A percentile compares a stretch with the other conserved stretches of the same genome.
Conservation (phyloP, 352 stramenopile genomes). For the Pythium phragmiticola region DNA sequence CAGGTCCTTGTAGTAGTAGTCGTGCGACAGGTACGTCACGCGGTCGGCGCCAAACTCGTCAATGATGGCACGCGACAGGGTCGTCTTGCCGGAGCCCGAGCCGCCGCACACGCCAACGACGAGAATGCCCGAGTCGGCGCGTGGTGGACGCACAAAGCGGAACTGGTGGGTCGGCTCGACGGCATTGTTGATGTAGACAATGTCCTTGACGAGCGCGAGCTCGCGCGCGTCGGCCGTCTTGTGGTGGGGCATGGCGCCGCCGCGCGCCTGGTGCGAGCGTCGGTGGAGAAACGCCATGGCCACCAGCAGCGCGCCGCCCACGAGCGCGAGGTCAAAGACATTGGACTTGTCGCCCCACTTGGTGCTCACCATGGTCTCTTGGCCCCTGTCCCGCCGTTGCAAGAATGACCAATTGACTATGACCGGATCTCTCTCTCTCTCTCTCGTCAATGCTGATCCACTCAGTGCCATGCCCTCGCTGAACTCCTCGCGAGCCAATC, state of each 20-base stretch:
- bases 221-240: constrained; percentile 56
- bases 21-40: constrained; percentile 94
- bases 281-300: constrained; percentile 44
- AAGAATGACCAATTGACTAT: constrained; percentile 8
- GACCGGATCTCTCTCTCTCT: neutral
- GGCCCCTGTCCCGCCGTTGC: constrained; percentile 11
- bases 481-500: constrained; percentile 28
- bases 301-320: constrained; percentile 47
- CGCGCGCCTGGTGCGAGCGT: constrained; percentile 41
- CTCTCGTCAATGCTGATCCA: constrained; percentile 5
- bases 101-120: constrained; percentile 92
- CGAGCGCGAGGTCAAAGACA: constrained; percentile 43
- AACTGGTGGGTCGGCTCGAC: constrained; percentile 45
- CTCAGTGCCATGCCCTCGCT: constrained; percentile 4
- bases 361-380: constrained; percentile 35
- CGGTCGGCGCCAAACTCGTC: constrained; percentile 84
- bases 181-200: constrained; percentile 82
- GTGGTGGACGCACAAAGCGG: constrained; percentile 36
- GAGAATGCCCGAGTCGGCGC: constrained; percentile 61
- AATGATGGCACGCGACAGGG: constrained; percentile 88
- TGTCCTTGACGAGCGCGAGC: constrained; percentile 80
- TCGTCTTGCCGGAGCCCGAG: constrained; percentile 91
- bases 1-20: constrained; percentile 97
- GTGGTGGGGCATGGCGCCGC: constrained; percentile 41
- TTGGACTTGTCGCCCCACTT: constrained; percentile 26